Conservation (phyloP, 1,139 yeast genomes). For the Protomyces inundatus region DNA sequence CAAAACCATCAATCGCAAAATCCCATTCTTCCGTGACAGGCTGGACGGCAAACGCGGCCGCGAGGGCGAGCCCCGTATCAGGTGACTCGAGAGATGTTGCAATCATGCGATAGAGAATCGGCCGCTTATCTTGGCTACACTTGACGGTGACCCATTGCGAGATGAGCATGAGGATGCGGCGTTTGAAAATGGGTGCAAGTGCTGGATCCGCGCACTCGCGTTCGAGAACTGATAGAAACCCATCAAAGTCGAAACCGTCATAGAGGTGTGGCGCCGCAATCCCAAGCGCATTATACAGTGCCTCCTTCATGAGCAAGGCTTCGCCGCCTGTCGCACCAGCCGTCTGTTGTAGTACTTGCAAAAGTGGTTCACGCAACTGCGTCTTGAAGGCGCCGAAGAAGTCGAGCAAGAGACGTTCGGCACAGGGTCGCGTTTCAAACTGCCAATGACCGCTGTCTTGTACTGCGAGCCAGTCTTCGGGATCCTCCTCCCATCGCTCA, state of each 20-base stretch:
- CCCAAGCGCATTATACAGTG: constrained; percentile 76
- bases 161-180: constrained; percentile 71
- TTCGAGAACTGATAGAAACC: constrained; percentile 58
- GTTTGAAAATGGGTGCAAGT: constrained; percentile 49
- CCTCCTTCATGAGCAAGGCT: constrained; percentile 60
- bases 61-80: constrained; percentile 67
- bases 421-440: constrained; percentile 78
- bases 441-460: constrained; percentile 77
- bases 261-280: constrained; percentile 63
- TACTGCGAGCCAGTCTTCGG: constrained; percentile 89
- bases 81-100: constrained; percentile 51
- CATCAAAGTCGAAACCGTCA: constrained; percentile 60
- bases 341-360: constrained; percentile 50
- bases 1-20: constrained; percentile 61
- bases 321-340: constrained; percentile 33
- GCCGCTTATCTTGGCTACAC: constrained; percentile 55
- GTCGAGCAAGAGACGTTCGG: constrained; percentile 78
- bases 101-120: constrained; percentile 55
- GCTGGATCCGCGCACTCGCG: constrained; percentile 36
- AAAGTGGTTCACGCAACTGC: constrained; percentile 55
- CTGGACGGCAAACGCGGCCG: constrained; percentile 60
- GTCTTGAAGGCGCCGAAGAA: constrained; percentile 61
- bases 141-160: constrained; percentile 75
- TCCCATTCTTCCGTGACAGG: constrained; percentile 80
- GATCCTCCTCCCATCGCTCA: constrained; percentile 73